Percentiles rank a stretch among this genome's conserved stretches.
These are phyloP conservation scores for Xerocomellus dryophilus DNA, from an alignment of 768 basidiomycete genomes.

Conservation along the genomic window DNA sequence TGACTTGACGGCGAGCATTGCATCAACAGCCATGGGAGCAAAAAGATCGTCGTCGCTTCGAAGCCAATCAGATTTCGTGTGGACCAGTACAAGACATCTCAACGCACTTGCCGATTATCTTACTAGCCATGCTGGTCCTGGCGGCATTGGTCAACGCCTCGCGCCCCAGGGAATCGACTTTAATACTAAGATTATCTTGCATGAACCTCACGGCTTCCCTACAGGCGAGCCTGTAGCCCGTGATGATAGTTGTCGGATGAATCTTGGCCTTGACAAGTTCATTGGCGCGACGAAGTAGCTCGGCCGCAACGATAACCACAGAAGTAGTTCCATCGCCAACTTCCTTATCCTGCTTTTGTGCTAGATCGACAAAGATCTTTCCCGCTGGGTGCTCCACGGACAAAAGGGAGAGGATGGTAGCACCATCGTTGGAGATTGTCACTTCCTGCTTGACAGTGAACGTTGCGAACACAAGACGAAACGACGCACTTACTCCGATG, in stretches of 20 bases:
- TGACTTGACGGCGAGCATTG: slow-evolving; percentile 96
- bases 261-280: slow-evolving; percentile 98
- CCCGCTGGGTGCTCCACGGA: slow-evolving; percentile 97
- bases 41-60: slow-evolving; percentile 94
- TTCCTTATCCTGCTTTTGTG: slow-evolving; percentile 99
- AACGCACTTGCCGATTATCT: slow-evolving; percentile 93
- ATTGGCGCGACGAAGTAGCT: slow-evolving; percentile 91
- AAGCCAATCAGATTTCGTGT: neutral
- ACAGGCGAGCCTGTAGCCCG: slow-evolving; percentile 95
- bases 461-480: neutral
- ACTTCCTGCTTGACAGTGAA: slow-evolving; percentile 67
- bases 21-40: slow-evolving; percentile 98
- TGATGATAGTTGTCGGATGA: slow-evolving; percentile 98
- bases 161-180: slow-evolving; percentile 86
- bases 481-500: slow-evolving; percentile 68
- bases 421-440: slow-evolving; percentile 99
- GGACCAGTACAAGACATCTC: neutral
- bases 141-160: slow-evolving; percentile 94
- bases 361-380: slow-evolving; percentile 95
- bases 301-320: slow-evolving; percentile 97
- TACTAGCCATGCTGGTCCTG: slow-evolving; percentile 98
- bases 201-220: slow-evolving; percentile 97
- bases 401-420: slow-evolving; percentile 93
- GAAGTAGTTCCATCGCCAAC: slow-evolving; percentile 99
- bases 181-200: slow-evolving; percentile 95